phyloP scores from a whole-genome alignment of 2,329 filamentous ascomycete genomes.

The Blastomyces parvus region DNA sequence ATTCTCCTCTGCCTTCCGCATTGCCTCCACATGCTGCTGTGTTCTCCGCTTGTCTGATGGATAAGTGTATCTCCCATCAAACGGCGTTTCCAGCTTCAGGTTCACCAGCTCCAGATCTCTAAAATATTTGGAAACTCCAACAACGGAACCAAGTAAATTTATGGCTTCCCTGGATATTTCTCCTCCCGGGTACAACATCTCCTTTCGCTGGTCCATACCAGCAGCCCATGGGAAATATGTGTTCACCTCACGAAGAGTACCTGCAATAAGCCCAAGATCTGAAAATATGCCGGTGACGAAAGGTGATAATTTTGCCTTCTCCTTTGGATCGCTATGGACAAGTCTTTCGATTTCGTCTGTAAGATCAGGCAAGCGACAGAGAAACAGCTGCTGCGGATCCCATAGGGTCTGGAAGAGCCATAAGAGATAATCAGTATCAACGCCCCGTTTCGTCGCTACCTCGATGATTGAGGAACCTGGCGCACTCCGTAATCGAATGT shows the following conservation, averaged over 20 bases:
- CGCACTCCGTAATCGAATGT: slow-evolving; percentile 17
- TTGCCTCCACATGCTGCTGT: slow-evolving; percentile 35
- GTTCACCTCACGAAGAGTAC: slow-evolving; percentile 39
- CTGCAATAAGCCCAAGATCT: slow-evolving; percentile 38
- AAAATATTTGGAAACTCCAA: not conserved
- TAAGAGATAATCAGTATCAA: slow-evolving; percentile 21
- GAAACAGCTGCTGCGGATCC: slow-evolving; percentile 30
- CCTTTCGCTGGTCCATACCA: slow-evolving; percentile 20
- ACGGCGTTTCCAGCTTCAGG: slow-evolving; percentile 5
- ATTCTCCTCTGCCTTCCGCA: slow-evolving; percentile 40
- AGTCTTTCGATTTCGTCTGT: slow-evolving; percentile 44
- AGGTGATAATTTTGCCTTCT: slow-evolving; percentile 31
- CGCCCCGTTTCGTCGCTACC: slow-evolving; percentile 8
- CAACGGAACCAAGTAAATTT: not conserved
- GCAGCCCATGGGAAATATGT: slow-evolving; percentile 41
- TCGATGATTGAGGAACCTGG: not conserved
- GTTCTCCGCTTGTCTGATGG: slow-evolving; percentile 41
- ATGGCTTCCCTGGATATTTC: not conserved
- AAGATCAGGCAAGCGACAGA: slow-evolving; percentile 28
- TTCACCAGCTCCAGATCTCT: not conserved
- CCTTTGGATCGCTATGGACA: slow-evolving; percentile 24
- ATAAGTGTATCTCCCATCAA: slow-evolving; percentile 37
- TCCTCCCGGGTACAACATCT: slow-evolving; percentile 15
- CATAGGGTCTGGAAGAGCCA: slow-evolving; percentile 34
- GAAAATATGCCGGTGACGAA: slow-evolving; percentile 31